Evolutionary conservation across 176 grass and related monocot species (phyloP), one percentile per base, ranked within the genome.

Genomic region (Oryza meridionalis): DNA sequence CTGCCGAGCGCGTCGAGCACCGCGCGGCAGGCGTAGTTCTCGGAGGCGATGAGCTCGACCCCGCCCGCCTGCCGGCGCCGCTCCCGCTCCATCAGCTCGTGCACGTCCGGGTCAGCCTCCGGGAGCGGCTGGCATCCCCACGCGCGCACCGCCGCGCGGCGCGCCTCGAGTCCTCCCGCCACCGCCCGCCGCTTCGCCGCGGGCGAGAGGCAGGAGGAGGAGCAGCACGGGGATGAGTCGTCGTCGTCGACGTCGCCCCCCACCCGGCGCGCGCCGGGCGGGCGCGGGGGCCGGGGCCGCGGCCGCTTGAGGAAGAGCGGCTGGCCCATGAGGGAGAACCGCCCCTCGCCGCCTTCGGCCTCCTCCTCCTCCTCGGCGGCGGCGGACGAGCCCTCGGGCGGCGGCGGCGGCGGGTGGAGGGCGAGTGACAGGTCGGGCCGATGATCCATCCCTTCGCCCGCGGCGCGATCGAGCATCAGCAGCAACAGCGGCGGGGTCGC

Each of bases 21-120:
- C 1, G 93, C 93, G 69, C 91, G 96, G 89, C 96, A 98, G 47
- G 90, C 96, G 77, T 94, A 98, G 70, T 98, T 98, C 86, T 98
- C 96, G 7, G 96, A 98, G 6, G 96, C 96, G 35, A 98, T 90
- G 11, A 98, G 89, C 90, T 96, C 96, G 86, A 98, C 92, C 24
- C 96, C 96, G 17, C 80, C 75, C 43, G 95, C 88, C 91, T 98
- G 93, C 69, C 96, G 93, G 16, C 75, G 73, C 35, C 84, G 86
- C 85, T 98, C 96, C 65, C 65, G 86, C 78, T 94, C 89, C 96
- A 98, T 98, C 21, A 94, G 86, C 55, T 78, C 83, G 77, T 92
- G 92, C 64, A 95, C 83, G 16, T 92, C 93, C 35, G 89, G 88
- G 70, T 98, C 96, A n/a, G 96, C 91, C 17, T 78, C 82, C 9